Base-by-base conservation (phyloP, 495 filamentous ascomycete species). In the Xylaria scruposa region DNA sequence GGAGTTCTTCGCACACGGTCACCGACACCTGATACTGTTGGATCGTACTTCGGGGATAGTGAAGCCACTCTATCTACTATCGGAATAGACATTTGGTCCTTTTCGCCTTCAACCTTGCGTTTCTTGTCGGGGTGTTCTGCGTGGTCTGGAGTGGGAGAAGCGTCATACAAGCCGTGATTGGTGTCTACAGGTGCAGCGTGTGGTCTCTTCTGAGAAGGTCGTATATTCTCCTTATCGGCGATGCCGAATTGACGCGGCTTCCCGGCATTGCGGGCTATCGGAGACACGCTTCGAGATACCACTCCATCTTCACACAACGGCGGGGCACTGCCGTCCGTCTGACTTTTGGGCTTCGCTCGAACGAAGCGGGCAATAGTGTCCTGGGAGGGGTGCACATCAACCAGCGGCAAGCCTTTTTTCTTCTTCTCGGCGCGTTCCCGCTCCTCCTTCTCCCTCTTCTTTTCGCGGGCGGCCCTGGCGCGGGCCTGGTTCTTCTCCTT, bases 311-410 rank as follows among this genome's bases (percentile, higher is more conserved):
- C 19, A 2, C n/a, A 15, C 24, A 36, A 26, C 2, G 56, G 59
- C 33, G 40, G 54, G 38, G 68, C 62, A 24, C 75, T 47, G n/a
- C 17, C 17, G 66, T 73, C 79, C 78, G 46, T 75, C 44, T 42
- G 76, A 8, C 70, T 78, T 15, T 31, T 51, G 10, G 69, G 73
- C n/a, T 79, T 79, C n/a, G 73, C 75, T 40, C 80, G 71, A 12
- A 85, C 67, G 31, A 86, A 85, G n/a, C 80, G 53, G 4, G 82
- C 70, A 54, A 86, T 83, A 0, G 81, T 83, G 24, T 77, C 79
- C 75, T 86, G 84, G 2, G 83, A 85, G 0, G 84, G 82, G 13
- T 75, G 80, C 3, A 82, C 80, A 12, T 75, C 66, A 40, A 84
- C 80, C 0, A 85, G 67, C 49, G 84, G 84, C 59, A 83, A 46